These are phyloP conservation scores for Penicillium sp. DNA, from an alignment of 2,329 filamentous ascomycete genomes.

Conservation along the genomic window DNA sequence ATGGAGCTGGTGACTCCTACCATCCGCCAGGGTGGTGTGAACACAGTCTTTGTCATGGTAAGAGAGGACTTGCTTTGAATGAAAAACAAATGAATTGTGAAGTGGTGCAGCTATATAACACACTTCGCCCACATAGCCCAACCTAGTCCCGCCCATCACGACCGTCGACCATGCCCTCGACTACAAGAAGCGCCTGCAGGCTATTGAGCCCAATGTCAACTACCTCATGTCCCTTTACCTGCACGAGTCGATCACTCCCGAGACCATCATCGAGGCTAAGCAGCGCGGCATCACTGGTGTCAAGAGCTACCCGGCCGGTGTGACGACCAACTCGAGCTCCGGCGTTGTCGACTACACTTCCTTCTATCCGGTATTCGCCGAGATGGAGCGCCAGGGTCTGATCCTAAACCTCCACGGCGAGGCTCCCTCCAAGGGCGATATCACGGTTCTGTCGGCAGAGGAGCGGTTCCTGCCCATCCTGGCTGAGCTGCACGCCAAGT, in stretches of 20 bases:
- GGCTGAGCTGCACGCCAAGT: conserved; percentile 71
- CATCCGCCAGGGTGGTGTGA: conserved; percentile 67
- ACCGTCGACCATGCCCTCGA: conserved; percentile 67
- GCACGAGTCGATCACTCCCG: conserved; percentile 68
- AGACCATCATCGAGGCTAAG: conserved; percentile 74
- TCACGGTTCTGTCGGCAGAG: conserved; percentile 72
- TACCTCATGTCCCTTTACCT: conserved; percentile 78
- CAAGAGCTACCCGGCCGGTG: conserved; percentile 51
- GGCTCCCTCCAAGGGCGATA: conserved; percentile 42
- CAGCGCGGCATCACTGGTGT: conserved; percentile 74
- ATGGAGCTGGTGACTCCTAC: conserved; percentile 64
- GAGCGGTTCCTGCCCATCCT: conserved; percentile 81
- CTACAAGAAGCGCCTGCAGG: conserved; percentile 67
- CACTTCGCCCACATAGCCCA: conserved; percentile 57
- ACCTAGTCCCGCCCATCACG: conserved; percentile 68
- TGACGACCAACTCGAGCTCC: conserved; percentile 64
- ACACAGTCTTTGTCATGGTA: conserved; percentile 65
- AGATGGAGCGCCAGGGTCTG: conserved; percentile 83
- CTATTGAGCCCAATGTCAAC: conserved; percentile 66
- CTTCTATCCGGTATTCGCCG: conserved; percentile 71
- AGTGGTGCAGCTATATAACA: conserved; percentile 33
- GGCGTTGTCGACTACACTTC: conserved; percentile 53
- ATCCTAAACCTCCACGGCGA: conserved; percentile 96
- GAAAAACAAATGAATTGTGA: conserved; percentile 36
- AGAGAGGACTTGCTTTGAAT: conserved; percentile 18